phyloP scores from a whole-genome alignment of 2,329 filamentous ascomycete genomes.

The Metarhizium anisopliae region DNA sequence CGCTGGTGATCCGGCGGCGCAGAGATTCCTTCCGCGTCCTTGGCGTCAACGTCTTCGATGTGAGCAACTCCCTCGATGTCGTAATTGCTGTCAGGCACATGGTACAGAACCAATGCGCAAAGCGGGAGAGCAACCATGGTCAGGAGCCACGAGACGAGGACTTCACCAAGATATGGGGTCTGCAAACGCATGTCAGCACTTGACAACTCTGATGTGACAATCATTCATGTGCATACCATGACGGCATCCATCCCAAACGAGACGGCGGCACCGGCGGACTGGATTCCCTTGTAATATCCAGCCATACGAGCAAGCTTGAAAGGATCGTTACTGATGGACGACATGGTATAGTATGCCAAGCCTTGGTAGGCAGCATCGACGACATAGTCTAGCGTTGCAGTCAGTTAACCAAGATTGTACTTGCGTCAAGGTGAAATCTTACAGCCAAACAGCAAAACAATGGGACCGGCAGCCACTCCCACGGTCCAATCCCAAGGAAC shows the following conservation, averaged over 20 bases:
- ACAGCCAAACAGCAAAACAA: conserved; percentile 16
- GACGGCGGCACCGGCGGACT: conserved; percentile 61
- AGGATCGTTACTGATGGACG: conserved; percentile 62
- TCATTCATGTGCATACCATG: conserved; percentile 11
- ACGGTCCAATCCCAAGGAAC: conserved; percentile 19
- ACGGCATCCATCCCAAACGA: conserved; percentile 25
- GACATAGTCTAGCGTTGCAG: conserved; percentile 14
- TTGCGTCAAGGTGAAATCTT: neutral
- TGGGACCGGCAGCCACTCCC: conserved; percentile 14
- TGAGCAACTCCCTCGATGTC: neutral
- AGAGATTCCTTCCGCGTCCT: neutral
- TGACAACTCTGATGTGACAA: too few species aligned
- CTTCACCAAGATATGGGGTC: conserved; percentile 5
- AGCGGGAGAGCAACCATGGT: conserved; percentile 3
- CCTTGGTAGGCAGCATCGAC: conserved; percentile 33
- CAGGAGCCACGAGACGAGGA: conserved; percentile 4
- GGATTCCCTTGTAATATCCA: conserved; percentile 77
- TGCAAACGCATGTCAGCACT: neutral
- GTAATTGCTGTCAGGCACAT: conserved; percentile 4
- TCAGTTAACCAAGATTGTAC: conserved; percentile 3
- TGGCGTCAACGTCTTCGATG: neutral
- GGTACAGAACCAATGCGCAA: conserved; percentile 4
- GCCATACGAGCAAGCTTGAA: conserved; percentile 67
- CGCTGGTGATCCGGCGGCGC: neutral
- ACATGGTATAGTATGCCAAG: conserved; percentile 64